These are phyloP conservation scores for Mimosa bimucronata DNA, from an alignment of 306 rosid species.

Conservation along the genomic window DNA sequence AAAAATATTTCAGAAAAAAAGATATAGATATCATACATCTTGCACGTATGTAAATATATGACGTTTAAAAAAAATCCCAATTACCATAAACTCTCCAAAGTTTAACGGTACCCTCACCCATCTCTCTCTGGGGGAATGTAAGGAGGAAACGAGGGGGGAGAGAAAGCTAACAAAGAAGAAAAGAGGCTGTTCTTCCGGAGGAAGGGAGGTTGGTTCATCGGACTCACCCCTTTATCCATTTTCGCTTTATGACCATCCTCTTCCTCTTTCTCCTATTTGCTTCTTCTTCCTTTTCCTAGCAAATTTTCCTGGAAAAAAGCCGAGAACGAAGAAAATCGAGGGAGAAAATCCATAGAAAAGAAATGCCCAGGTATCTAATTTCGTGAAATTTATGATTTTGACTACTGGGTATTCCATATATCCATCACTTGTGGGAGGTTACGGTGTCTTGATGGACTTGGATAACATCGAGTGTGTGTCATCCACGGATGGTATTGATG, in stretches of 20 bases:
- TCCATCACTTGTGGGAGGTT: slow-evolving; percentile 19
- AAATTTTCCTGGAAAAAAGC: slow-evolving; percentile 2
- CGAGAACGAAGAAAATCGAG: slow-evolving; percentile 14
- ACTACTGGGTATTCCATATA: slow-evolving; percentile 37
- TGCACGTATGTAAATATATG: too few relatives aligned
- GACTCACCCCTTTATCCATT: slow-evolving; percentile 22
- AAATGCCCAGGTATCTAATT: slow-evolving; percentile 31
- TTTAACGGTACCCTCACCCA: too few relatives aligned
- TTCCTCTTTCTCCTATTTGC: slow-evolving; percentile 38
- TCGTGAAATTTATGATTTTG: slow-evolving; percentile 31
- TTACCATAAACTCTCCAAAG: too few relatives aligned
- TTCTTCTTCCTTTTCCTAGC: background rate
- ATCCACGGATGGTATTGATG: slow-evolving; percentile 70
- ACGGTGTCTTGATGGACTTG: slow-evolving; percentile 55
- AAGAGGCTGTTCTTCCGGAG: slow-evolving; percentile 42
- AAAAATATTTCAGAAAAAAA: too few relatives aligned
- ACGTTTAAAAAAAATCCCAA: too few relatives aligned
- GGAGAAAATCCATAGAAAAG: slow-evolving; percentile 1
- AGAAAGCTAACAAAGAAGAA: slow-evolving; percentile 45
- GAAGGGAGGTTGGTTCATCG: slow-evolving; percentile 43
- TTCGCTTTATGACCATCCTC: slow-evolving; percentile 36
- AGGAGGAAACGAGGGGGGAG: slow-evolving; percentile 26
- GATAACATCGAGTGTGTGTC: slow-evolving; percentile 83
- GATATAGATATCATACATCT: too few relatives aligned
- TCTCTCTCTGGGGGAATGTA: slow-evolving; percentile 27